Conservation (phyloP, 2,329 filamentous ascomycete species). For the Trichoderma citrinoviride region DNA sequence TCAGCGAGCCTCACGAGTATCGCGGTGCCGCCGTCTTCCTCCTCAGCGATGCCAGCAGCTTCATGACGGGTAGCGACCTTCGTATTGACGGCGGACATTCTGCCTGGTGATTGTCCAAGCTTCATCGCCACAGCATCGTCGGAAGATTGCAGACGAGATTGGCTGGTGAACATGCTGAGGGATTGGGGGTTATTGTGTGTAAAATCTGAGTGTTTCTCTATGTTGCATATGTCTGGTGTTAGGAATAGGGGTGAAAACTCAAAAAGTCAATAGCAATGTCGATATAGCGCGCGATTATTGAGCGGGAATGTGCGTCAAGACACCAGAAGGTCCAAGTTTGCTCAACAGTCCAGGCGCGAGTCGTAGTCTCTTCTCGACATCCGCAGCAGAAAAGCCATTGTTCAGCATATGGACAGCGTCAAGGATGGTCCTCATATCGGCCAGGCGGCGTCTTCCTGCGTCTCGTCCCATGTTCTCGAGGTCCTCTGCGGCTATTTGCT, state of each 20-base stretch:
- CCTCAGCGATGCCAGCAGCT: constrained; percentile 66
- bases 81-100: constrained; percentile 69
- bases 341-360: constrained; percentile 46
- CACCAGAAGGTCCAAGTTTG: constrained; percentile 42
- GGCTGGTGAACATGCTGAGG: neutral
- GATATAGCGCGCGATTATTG: constrained; percentile 21
- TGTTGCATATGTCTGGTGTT: constrained; percentile 10
- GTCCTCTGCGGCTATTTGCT: constrained; percentile 46
- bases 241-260: constrained; percentile 9
- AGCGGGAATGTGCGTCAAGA: constrained; percentile 40
- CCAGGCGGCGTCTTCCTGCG: constrained; percentile 41
- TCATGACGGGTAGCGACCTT: constrained; percentile 73
- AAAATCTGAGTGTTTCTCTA: neutral
- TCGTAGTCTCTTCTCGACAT: constrained; percentile 48
- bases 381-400: constrained; percentile 36
- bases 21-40: constrained; percentile 71
- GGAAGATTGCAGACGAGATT: neutral
- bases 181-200: neutral
- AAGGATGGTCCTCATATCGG: constrained; percentile 48
- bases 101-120: constrained; percentile 47
- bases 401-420: constrained; percentile 47
- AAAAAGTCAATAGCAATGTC: neutral
- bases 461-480: constrained; percentile 40
- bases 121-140: neutral
- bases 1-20: constrained; percentile 68